Base-by-base conservation (phyloP, 345 rosid species). In the Gossypium ekmanianum region DNA sequence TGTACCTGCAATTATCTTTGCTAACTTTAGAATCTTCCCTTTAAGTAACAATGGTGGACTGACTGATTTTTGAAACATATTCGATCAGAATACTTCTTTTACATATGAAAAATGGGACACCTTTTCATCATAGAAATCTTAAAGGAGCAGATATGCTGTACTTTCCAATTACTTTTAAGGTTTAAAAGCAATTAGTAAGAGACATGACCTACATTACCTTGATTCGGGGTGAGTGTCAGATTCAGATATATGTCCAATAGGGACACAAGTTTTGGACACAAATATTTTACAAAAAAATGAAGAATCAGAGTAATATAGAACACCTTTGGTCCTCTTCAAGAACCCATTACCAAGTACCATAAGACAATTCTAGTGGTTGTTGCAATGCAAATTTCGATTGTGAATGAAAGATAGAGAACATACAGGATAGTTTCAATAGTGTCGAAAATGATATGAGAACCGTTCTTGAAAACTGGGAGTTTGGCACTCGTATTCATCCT, bases 381-480 rank as follows among this genome's bases (percentile, higher is more conserved):
- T 44, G 58, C 22, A 66, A 51, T 43, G 24, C 22, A 29, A 7
- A 45, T 75, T 59, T 62, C 57, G 41, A 76, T 17, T 56, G 18
- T 51, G 7, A 5, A 48, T 73, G 64, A 12, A 29, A 62, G 68
- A 68, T 34, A 76, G 41, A 45, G 67, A 77, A 82, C 94, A 66
- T 92, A 92, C 98, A 81, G 86, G 80, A 92, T 87, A 61, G 86
- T 94, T 83, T 94, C 95, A 59, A 91, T 82, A 43, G 97, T 87
- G 78, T 92, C 83, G 56, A 89, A 86, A 74, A 94, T 85, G 81
- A 87, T 75, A 78, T 88, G 92, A 50, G 89, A 71, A 58, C 97
- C 97, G 61, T 92, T 92, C 82, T 88, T 83, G 85, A 94, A 94
- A 76, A 94, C 92, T 2, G 94, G 98, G 73, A 91, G 90, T 76